Base-by-base conservation (phyloP, 75 land plant species). In the Isoetes taiwanensis region DNA sequence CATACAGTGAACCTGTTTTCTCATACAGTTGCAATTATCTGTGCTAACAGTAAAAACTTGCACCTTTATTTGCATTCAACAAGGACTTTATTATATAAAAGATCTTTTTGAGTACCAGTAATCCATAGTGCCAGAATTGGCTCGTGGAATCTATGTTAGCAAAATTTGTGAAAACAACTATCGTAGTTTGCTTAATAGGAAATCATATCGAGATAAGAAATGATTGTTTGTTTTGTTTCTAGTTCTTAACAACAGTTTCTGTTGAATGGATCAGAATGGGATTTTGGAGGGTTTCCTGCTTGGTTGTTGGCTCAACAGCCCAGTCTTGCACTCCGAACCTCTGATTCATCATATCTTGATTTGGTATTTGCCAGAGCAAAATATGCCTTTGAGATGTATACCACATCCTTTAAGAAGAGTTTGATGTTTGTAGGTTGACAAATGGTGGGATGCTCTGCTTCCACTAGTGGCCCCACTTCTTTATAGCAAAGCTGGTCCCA, bases 251-350 rank as follows among this genome's bases (percentile, higher is more conserved):
- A n/a, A n/a, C 16, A 8, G 6, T 19, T 46, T 46, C 23, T 6
- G 6, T n/a, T 46, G 16, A 6, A n/a, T n/a, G n/a, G n/a, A n/a
- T n/a, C 81, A 90, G 97, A 90, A 65, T 90, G 97, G 97, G 97
- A 90, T 57, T 53, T 90, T 14, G 97, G 97, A 34, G 97, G 97
- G 2, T 80, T 90, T 52, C 97, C 97, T 62, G 72, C 84, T 24
- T 90, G 97, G 97, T 67, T 90, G 28, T 84, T 90, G 59, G 56
- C 72, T 28, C 60, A 58, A 29, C 57, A 74, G 31, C 93, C 97
- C 41, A 34, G 78, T 40, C 40, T 80, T 32, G 76, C 28, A 39
- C 75, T 86, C 39, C 73, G 97, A 64, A 85, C 97, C 34, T 90
- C 97, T 11, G 84, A 83, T 57, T 75, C 78, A 48, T n/a, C 68